phyloP scores from a whole-genome alignment of 257 asterid genomes.

The Fraxinus quadrangulata region DNA sequence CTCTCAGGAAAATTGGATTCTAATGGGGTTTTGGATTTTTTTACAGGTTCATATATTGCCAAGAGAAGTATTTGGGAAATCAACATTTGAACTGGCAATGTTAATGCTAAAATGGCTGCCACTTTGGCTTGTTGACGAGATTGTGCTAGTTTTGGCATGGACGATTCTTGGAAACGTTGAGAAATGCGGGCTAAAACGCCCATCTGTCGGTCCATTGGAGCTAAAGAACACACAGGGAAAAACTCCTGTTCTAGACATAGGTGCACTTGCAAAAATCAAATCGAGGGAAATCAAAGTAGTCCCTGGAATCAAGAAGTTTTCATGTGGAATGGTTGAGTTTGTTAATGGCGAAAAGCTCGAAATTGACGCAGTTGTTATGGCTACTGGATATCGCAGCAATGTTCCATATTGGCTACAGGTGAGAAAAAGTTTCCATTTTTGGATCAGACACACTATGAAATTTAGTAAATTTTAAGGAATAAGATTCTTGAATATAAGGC shows the following conservation, averaged over 20 bases:
- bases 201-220: constrained; percentile 64
- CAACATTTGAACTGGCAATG: constrained; percentile 74
- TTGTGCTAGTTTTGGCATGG: constrained; percentile 66
- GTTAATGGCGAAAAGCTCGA: constrained; percentile 51
- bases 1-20: constrained; percentile 3
- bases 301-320: constrained; percentile 65
- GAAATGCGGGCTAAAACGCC: constrained; percentile 62
- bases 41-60: constrained; percentile 84
- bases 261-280: constrained; percentile 64
- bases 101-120: constrained; percentile 76
- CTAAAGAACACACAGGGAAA: constrained; percentile 70
- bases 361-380: constrained; percentile 71
- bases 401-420: constrained; percentile 97
- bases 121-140: constrained; percentile 77
- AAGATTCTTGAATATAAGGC: constrained; percentile 13
- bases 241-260: constrained; percentile 87
- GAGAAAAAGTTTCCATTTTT: constrained; percentile 31
- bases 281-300: constrained; percentile 58
- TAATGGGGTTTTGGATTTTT: constrained; percentile 21
- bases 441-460: neutral
- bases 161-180: constrained; percentile 66
- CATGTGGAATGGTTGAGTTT: constrained; percentile 50
- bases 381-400: constrained; percentile 90
- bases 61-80: constrained; percentile 70
- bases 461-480: neutral